Evolutionary conservation across 139 green algal genomes (phyloP).

Genomic region (Chlamydomonas applanata): DNA sequence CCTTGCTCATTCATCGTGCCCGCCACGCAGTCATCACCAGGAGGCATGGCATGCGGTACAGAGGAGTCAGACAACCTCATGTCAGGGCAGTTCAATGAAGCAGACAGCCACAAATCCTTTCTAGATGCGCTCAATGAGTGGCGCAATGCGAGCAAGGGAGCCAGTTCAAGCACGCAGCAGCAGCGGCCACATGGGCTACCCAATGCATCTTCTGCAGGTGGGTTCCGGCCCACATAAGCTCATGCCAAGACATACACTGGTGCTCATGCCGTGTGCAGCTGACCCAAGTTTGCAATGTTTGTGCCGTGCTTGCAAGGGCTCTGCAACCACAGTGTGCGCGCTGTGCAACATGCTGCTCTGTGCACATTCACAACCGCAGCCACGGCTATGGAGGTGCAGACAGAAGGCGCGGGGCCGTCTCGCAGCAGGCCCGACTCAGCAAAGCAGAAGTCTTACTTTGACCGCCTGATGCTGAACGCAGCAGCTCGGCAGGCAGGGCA

Average conservation of each 20-base stretch:
- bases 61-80: slow-evolving; percentile 13
- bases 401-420: slow-evolving; percentile 3
- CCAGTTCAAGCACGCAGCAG: neutral
- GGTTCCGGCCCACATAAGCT: no score
- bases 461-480: slow-evolving; percentile 23
- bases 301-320: no score
- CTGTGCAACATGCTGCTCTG: neutral
- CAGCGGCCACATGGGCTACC: neutral
- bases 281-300: no score
- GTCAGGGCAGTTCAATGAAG: slow-evolving; percentile 31
- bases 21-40: neutral
- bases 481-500: slow-evolving; percentile 12
- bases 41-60: slow-evolving; percentile 28
- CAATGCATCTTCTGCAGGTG: no score
- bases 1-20: no score
- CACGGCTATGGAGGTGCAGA: slow-evolving; percentile 18
- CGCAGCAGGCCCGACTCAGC: slow-evolving; percentile 7
- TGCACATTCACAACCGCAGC: neutral
- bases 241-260: no score
- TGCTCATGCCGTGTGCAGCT: no score
- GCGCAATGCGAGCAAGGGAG: slow-evolving; percentile 25
- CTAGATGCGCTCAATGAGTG: slow-evolving; percentile 47
- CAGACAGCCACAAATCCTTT: slow-evolving; percentile 42
- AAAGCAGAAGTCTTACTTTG: slow-evolving; percentile 20
- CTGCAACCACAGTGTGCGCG: no score